Base-by-base conservation (phyloP, 2,329 filamentous ascomycete genomes). In the Corinectria fuckeliana region DNA sequence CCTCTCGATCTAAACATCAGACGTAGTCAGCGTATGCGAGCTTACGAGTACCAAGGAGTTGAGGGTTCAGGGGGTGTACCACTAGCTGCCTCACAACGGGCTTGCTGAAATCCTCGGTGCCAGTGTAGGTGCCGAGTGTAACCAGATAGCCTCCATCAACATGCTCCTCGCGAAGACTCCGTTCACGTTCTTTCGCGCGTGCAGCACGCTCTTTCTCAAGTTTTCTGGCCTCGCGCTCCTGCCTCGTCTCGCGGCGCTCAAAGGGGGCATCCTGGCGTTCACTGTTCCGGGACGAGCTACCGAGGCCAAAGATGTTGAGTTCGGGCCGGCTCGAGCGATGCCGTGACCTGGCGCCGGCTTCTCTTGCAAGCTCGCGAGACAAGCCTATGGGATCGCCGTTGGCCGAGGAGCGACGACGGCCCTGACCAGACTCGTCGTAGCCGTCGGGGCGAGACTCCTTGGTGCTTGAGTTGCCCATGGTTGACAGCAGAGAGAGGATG, bases 101-200 rank as follows among this genome's bases (percentile, higher is more conserved):
- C 76, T 98, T 98, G 81, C 87, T 96, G 74, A 94, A 99, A 77
- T 99, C 95, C 77, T 99, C 95, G 1, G 88, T 81, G 0, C 94
- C 93, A 20, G 92, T 94, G 73, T 99, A 99, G 49, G 93, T 91
- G 32, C 95, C 95, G 72, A 97, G 86, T 0, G 95, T 99, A 28
- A 99, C 95, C 47, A 99, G 80, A 78, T 89, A 99, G 20, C 95
- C 95, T 18, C 95, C 95, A 76, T 99, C 95, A 3, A 98, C 91
- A 74, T 93, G 88, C 74, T 99, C 95, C 69, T 97, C 93, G 64
- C 83, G 88, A 79, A 98, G 88, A 72, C 95, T 99, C 65, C 91
- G 85, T 75, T 97, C 93, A 47, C 95, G 87, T 75, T 99, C 95
- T 74, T 92, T 92, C 41, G 90, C 78, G 58, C 95, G 84, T 34